Evolutionary conservation across 2,329 filamentous ascomycete genomes (phyloP), one percentile per base, ranked within the genome.

Genomic region (Fusarium caatingaense): DNA sequence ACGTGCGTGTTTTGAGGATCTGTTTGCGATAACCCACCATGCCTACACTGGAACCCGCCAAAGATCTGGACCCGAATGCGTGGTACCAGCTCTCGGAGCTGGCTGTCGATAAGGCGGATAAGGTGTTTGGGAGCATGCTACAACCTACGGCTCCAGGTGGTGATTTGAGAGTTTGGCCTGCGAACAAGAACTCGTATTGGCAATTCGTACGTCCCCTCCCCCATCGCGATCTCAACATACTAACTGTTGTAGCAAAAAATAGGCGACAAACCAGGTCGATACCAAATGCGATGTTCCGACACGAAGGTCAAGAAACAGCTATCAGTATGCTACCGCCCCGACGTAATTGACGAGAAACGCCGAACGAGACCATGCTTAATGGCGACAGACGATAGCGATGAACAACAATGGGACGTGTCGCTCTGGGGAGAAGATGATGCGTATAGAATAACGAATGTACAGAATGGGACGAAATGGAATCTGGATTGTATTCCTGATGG

Each of bases 21-120:
- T 23, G 23, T 23, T 23, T 23, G 23, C 6, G 23, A 23, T 23
- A 23, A 37, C 32, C 54, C 48, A 44, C 47, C 30, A 70, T 70
- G 67, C 11, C 67, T 4, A 46, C 28, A 15, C 54, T 70, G 8
- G 16, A 68, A 28, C 46, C 67, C 15, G 65, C 73, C 21, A 75
- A 66, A n/a, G 74, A 73, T 40, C 57, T 81, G 37, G 76, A 81
- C 69, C 47, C 74, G 13, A 80, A 81, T 53, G 75, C 66, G 20
- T 81, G 79, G 79, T 80, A 78, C 60, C 72, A 78, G 44, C 41
- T 81, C n/a, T 76, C 73, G 6, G 79, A 81, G 56, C 69, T 60
- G 15, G 76, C 78, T n/a, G 77, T 80, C n/a, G 78, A 79, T 60
- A 64, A 69, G 16, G 72, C 74, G 25, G 58, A 64, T 13, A 66